Evolutionary conservation across 345 rosid genomes (phyloP).

Genomic region (Hypericum androsaemum): DNA sequence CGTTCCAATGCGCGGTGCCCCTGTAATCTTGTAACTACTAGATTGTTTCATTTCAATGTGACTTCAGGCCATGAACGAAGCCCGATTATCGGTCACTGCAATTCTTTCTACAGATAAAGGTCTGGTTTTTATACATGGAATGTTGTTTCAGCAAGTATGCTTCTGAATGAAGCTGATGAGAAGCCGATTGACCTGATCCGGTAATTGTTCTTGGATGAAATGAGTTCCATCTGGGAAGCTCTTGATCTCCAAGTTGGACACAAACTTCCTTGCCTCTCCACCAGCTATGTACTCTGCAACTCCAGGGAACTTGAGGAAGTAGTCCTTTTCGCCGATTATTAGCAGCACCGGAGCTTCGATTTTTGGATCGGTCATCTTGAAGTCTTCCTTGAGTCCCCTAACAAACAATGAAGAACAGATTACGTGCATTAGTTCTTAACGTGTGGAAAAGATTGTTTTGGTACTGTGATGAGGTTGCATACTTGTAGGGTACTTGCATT

Average conservation of each 20-base stretch:
- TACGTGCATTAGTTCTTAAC: background rate
- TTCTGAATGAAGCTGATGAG: slow-evolving; percentile 11
- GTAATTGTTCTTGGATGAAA: slow-evolving; percentile 20
- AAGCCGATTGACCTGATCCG: slow-evolving; percentile 14
- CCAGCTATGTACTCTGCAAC: slow-evolving; percentile 14
- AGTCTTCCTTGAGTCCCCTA: slow-evolving; percentile 11
- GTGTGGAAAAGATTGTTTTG: no score
- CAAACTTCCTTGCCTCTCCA: slow-evolving; percentile 10
- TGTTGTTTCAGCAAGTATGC: no score
- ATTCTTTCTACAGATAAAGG: no score
- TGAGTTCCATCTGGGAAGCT: slow-evolving; percentile 16
- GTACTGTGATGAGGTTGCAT: background rate
- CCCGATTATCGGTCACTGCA: no score
- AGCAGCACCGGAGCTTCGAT: slow-evolving; percentile 20
- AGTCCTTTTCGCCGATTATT: slow-evolving; percentile 24
- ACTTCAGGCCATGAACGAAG: no score
- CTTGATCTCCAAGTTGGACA: slow-evolving; percentile 9
- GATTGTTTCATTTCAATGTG: no score
- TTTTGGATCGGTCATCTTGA: slow-evolving; percentile 10
- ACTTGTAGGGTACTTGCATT: slow-evolving; percentile 18
- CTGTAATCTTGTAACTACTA: no score
- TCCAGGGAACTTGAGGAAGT: slow-evolving; percentile 25
- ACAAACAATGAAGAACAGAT: background rate
- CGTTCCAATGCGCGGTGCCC: no score
- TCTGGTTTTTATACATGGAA: no score